Base-by-base conservation (phyloP, 2,329 filamentous ascomycete species). In the Aspergillus terreus region DNA sequence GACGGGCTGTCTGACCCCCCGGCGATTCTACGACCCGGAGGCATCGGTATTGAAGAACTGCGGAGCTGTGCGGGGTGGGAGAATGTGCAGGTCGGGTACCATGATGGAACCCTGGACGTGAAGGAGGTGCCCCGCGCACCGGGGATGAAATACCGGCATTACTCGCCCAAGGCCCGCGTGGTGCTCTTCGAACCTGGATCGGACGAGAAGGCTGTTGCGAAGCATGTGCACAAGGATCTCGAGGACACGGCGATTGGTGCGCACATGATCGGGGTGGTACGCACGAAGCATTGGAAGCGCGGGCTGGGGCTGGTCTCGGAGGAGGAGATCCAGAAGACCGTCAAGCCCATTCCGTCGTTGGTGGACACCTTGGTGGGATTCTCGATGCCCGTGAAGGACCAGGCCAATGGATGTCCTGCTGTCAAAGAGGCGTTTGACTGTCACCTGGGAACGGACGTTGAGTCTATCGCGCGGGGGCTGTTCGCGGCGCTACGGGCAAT, bases 81-180 rank as follows among this genome's bases (percentile, higher is more conserved):
- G 66, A 74, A 82, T 36, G 88, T 90, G 1, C 78, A 80, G 55
- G 83, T 87, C 53, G 92, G 82, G 10, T 97, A 96, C 70, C 84
- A 86, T 64, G 90, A 96, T 63, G 80, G 81, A 51, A 83, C 83
- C 14, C 83, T 90, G 62, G 78, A 82, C 17, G 86, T 82, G 4
- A 82, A 81, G 46, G 75, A 71, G 47, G 79, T 81, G 9, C 94
- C 94, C 0, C 80, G 90, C 51, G 94, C 94, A 1, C 94, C 94
- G 0, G 94, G 94, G 1, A 99, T 99, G 94, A 99, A 99, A 73
- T 99, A 99, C 69, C 90, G 94, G 67, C 94, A 99, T 69, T 99
- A 99, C 66, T 95, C 92, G 41, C 94, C 94, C 1, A 89, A 86
- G 69, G 95, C 94, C 1, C 84, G 80, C 43, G 92, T 99, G 2